Conservation (phyloP, 1,284 basidiomycete genomes). For the Trametes sp. region DNA sequence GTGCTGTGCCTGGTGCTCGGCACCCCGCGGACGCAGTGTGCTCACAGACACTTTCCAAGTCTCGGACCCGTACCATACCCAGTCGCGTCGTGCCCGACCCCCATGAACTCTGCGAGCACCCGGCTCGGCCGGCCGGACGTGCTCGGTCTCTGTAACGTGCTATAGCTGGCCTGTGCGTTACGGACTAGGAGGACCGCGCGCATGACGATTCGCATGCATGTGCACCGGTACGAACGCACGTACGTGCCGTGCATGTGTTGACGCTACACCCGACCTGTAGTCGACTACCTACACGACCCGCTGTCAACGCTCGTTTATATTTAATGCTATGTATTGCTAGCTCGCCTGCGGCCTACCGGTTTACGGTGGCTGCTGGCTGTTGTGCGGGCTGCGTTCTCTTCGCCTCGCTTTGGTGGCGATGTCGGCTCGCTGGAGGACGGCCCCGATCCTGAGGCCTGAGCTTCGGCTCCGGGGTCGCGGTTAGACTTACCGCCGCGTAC, state of each 20-base stretch:
- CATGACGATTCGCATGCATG: not conserved
- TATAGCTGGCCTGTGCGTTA: conserved; percentile 35
- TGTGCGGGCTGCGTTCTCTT: not conserved
- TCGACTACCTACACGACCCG: conserved; percentile 12
- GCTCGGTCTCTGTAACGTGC: conserved; percentile 28
- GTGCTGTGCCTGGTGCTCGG: too few relatives aligned
- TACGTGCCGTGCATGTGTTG: too few relatives aligned
- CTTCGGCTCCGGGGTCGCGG: too few relatives aligned
- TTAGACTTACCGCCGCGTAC: too few relatives aligned
- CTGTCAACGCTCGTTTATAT: conserved; percentile 31
- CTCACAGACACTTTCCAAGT: conserved; percentile 6
- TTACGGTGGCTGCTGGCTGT: too few relatives aligned
- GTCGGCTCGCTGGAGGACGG: not conserved
- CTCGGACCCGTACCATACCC: not conserved
- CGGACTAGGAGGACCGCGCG: conserved; percentile 27
- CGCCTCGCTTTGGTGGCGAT: not conserved
- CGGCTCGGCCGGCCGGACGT: conserved; percentile 20
- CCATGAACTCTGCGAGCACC: conserved; percentile 11
- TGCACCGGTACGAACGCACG: too few relatives aligned
- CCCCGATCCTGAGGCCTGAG: too few relatives aligned
- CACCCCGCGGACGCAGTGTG: not conserved
- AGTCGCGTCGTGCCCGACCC: conserved; percentile 24
- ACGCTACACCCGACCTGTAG: conserved; percentile 32
- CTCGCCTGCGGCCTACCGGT: too few relatives aligned
- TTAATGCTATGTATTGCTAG: conserved; percentile 20